Evolutionary conservation across 208 protist species (phyloP).

Genomic region (Wallacemonas sp.): DNA sequence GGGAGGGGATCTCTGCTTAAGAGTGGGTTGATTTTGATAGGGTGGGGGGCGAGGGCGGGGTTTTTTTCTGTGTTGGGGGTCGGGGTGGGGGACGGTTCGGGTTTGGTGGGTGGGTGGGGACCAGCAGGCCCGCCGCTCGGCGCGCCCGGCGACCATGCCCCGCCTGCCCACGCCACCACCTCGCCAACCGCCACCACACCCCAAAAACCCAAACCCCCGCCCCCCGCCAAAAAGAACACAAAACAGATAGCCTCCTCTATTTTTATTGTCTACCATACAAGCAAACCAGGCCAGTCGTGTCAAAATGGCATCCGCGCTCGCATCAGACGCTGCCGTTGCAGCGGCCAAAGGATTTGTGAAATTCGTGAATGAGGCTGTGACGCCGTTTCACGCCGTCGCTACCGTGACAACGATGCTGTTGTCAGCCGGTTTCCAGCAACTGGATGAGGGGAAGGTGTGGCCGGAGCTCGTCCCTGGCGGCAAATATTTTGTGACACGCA

Average conservation of each 20-base stretch:
- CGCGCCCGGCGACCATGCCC: neutral
- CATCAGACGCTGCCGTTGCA: slow-evolving; percentile 23
- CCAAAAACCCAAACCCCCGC: neutral
- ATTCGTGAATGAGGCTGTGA: slow-evolving; percentile 69
- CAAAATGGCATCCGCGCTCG: slow-evolving; percentile 11
- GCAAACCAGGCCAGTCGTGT: neutral
- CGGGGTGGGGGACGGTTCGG: neutral
- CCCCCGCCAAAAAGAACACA: neutral
- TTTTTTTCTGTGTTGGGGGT: neutral
- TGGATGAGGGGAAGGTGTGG: slow-evolving; percentile 70
- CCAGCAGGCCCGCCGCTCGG: no score
- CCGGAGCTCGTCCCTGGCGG: slow-evolving; percentile 61
- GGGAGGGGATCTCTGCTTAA: neutral
- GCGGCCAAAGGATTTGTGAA: slow-evolving; percentile 60
- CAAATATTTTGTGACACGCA: slow-evolving; percentile 98
- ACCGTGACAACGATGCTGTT: slow-evolving; percentile 45
- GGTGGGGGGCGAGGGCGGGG: neutral
- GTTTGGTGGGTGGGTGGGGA: neutral
- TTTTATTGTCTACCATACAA: neutral
- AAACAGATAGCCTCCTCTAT: neutral
- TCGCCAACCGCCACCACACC: neutral
- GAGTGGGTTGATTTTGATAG: neutral
- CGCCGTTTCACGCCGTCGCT: slow-evolving; percentile 83
- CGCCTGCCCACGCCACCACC: neutral
- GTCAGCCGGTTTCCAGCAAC: slow-evolving; percentile 47